Conservation (phyloP, 2,329 filamentous ascomycete genomes). For the Aureobasidium vineae region DNA sequence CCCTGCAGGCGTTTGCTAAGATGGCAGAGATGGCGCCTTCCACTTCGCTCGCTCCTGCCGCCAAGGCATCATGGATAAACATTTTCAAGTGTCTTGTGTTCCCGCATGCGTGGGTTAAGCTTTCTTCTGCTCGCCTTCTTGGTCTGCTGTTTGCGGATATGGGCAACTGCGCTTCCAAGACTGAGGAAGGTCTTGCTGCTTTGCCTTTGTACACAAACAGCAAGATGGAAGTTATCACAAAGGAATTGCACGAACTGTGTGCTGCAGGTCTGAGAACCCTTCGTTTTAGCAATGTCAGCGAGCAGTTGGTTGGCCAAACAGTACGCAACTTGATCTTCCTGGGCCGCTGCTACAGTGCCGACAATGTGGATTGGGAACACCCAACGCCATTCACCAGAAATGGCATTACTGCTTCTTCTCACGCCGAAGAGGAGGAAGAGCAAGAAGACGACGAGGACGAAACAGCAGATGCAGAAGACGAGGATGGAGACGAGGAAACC, state of each 20-base stretch:
- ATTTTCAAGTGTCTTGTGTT: constrained; percentile 64
- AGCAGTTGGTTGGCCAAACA: constrained; percentile 73
- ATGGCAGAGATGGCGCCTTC: constrained; percentile 66
- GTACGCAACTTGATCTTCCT: constrained; percentile 83
- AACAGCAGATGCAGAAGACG: constrained; percentile 45
- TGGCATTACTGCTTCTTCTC: constrained; percentile 45
- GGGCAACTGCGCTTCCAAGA: constrained; percentile 58
- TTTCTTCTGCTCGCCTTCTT: constrained; percentile 70
- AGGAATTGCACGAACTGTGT: constrained; percentile 61
- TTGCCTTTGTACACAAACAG: constrained; percentile 67
- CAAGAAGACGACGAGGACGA: constrained; percentile 47
- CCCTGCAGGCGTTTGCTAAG: constrained; percentile 66
- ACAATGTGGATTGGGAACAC: constrained; percentile 49
- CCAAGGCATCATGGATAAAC: constrained; percentile 66
- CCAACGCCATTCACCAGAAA: constrained; percentile 47
- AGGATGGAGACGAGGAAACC: constrained; percentile 41
- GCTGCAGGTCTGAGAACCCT: constrained; percentile 60
- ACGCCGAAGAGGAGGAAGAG: constrained; percentile 46
- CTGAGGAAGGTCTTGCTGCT: constrained; percentile 50
- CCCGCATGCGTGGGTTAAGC: constrained; percentile 70
- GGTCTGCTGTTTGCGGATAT: constrained; percentile 79
- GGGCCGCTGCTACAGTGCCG: constrained; percentile 62
- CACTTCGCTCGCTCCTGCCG: constrained; percentile 59
- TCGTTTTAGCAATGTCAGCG: constrained; percentile 55
- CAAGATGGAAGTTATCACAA: constrained; percentile 65